Percentiles rank a stretch among this genome's conserved stretches.
phyloP scores from a whole-genome alignment of 306 rosid species.

The Dalbergia cochinchinensis region DNA sequence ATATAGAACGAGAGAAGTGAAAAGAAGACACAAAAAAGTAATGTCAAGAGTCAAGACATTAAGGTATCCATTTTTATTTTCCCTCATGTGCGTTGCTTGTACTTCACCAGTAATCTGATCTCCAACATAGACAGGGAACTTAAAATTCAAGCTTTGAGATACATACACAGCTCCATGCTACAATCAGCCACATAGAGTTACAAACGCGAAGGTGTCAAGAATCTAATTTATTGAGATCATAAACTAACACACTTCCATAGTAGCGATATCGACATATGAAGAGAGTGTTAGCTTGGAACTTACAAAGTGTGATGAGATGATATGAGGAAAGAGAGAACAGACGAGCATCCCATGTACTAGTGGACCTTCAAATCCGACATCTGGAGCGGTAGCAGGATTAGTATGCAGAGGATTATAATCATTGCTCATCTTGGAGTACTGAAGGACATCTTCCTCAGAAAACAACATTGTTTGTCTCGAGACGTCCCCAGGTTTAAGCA shows the following conservation, averaged over 20 bases:
- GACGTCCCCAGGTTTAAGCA: slow-evolving; percentile 70
- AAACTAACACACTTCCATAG: no score
- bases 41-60: slow-evolving; percentile 37
- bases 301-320: no score
- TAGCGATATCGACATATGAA: no score
- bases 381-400: slow-evolving; percentile 64
- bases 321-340: slow-evolving; percentile 75
- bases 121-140: slow-evolving; percentile 77
- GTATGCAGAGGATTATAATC: slow-evolving; percentile 82
- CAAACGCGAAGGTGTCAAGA: no score
- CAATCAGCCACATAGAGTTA: no score
- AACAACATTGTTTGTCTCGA: slow-evolving; percentile 62
- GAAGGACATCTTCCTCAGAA: slow-evolving; percentile 72
- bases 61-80: slow-evolving; percentile 66
- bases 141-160: slow-evolving; percentile 85
- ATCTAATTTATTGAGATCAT: no score
- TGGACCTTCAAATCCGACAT: slow-evolving; percentile 71
- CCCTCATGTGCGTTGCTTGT: slow-evolving; percentile 64
- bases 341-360: slow-evolving; percentile 91
- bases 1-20: background rate
- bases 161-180: slow-evolving; percentile 89
- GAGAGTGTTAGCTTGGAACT: no score
- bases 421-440: slow-evolving; percentile 72
- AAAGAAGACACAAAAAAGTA: background rate
- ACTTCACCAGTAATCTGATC: slow-evolving; percentile 73